Evolutionary conservation across 2,329 filamentous ascomycete genomes (phyloP), one percentile per base, ranked within the genome.

Genomic region (Ophiocordyceps sinensis): DNA sequence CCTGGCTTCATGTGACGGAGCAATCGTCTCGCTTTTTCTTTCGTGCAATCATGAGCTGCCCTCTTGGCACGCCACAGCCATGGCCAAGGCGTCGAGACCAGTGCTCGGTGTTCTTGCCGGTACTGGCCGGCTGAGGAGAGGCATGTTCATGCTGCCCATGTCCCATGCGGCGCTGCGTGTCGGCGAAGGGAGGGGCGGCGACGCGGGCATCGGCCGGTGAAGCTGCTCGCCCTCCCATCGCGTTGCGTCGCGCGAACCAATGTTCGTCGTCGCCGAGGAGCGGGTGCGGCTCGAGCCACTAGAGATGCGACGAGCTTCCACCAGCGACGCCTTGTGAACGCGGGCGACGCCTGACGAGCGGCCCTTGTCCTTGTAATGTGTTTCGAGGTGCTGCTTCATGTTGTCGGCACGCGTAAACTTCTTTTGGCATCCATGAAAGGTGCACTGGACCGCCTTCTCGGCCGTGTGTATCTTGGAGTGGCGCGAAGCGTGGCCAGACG

Each of bases 401-500:
- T 88, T 88, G 67, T 88, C 83, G 51, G 81, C 79, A 47, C 83
- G 79, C 11, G 82, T 86, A 51, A 88, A 88, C 53, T 82, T 83
- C 64, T 86, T 86, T 59, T 76, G 73, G 65, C 83, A 88, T 44
- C 80, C 80, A 0, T 70, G 64, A 52, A 72, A 83, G 28, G 77
- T 70, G 61, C 76, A 80, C 31, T 70, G 74, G 19, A 85, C 80
- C 13, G 78, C 78, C 64, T 88, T 88, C 61, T 85, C 82, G 38
- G 81, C 81, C 1, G 81, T 85, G 65, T 89, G 84, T 53, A 86
- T 87, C 60, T 87, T 87, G 44, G 82, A 83, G 58, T 89, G 84
- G 34, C 84, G 78, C 36, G 84, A 85, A n/a, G 85, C 82, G 53
- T 89, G 84, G 36, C 84, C 84, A 0, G 84, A 88, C 3, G 84